These are phyloP conservation scores for Penicillium sp. DNA, from an alignment of 2,329 filamentous ascomycete species.

Conservation along the genomic window DNA sequence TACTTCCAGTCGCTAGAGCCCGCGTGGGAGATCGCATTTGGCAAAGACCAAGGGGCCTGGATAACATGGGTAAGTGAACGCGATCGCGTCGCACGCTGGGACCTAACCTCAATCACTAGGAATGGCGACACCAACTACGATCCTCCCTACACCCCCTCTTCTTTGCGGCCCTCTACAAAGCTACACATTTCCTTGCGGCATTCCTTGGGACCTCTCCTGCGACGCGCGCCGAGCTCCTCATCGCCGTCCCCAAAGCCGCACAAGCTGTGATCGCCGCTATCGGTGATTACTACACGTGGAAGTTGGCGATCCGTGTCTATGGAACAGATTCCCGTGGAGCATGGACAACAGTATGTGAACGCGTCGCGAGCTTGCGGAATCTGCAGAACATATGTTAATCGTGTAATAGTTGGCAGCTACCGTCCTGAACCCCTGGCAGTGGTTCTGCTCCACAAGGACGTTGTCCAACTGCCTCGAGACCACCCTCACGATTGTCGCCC, in stretches of 20 bases:
- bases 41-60: slow-evolving; percentile 76
- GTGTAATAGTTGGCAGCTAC: slow-evolving; percentile 66
- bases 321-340: slow-evolving; percentile 64
- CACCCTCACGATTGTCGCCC: slow-evolving; percentile 76
- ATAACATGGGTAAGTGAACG: slow-evolving; percentile 79
- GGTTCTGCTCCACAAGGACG: slow-evolving; percentile 90
- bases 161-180: slow-evolving; percentile 75
- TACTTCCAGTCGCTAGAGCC: slow-evolving; percentile 96
- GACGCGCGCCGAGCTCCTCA: slow-evolving; percentile 65
- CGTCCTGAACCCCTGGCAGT: slow-evolving; percentile 85
- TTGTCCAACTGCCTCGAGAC: slow-evolving; percentile 94
- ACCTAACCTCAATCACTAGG: slow-evolving; percentile 55
- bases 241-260: slow-evolving; percentile 71
- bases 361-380: slow-evolving; percentile 1
- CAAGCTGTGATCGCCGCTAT: slow-evolving; percentile 78
- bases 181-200: slow-evolving; percentile 59
- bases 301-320: slow-evolving; percentile 72
- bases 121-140: slow-evolving; percentile 86
- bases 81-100: not conserved
- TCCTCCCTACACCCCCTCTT: slow-evolving; percentile 89
- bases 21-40: slow-evolving; percentile 88
- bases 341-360: slow-evolving; percentile 64
- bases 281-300: slow-evolving; percentile 87
- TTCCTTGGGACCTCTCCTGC: slow-evolving; percentile 57
- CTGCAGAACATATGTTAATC: slow-evolving; percentile 18